phyloP scores from a whole-genome alignment of 495 filamentous ascomycete species.

The Penicillium bovifimosum region DNA sequence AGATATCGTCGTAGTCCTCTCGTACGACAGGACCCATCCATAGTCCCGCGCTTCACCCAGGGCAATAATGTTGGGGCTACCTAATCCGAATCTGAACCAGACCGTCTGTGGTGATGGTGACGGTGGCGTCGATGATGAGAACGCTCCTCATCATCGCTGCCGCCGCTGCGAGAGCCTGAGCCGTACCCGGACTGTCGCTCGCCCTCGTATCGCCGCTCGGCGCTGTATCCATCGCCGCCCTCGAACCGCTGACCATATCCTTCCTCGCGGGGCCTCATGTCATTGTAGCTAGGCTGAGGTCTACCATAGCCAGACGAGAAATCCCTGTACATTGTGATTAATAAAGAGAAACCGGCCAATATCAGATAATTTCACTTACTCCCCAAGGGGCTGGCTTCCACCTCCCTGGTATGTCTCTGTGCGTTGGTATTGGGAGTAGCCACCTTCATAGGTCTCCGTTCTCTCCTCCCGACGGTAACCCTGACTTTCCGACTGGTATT shows the following conservation, averaged over 20 bases:
- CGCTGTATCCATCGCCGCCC: conserved; percentile 2
- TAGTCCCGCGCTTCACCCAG: neutral
- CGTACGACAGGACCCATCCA: neutral
- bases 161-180: conserved; percentile 12
- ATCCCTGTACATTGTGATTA: conserved; percentile 14
- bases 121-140: conserved; percentile 33
- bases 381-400: conserved; percentile 5
- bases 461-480: conserved; percentile 18
- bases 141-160: conserved; percentile 16
- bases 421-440: conserved; percentile 15
- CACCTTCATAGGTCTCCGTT: conserved; percentile 12
- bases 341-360: conserved; percentile 20
- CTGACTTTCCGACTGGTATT: conserved; percentile 29
- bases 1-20: neutral
- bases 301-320: conserved; percentile 14
- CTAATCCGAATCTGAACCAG: conserved; percentile 22
- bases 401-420: conserved; percentile 15
- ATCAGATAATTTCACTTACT: conserved; percentile 17
- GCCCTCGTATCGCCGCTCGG: conserved; percentile 6
- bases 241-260: conserved; percentile 15
- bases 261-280: conserved; percentile 18
- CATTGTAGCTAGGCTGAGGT: conserved; percentile 17
- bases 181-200: conserved; percentile 11
- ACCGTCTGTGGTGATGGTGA: conserved; percentile 25
- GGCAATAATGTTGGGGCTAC: neutral